Evolutionary conservation across 2,329 filamentous ascomycete species (phyloP).

Genomic region (Paecilomyces dactylethromorphus): DNA sequence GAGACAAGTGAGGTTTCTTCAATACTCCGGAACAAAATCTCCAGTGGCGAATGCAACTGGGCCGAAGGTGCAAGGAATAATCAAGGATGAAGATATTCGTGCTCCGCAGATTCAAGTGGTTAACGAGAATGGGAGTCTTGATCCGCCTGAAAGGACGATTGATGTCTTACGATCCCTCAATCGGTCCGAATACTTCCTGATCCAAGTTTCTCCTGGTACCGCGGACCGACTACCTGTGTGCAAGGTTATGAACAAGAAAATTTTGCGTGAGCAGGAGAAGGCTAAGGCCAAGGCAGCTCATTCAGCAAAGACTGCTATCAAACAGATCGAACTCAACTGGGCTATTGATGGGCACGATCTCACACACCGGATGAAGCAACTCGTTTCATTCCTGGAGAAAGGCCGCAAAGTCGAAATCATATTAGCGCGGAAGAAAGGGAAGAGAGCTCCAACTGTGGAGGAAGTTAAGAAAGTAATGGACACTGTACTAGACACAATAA

Average conservation of each 20-base stretch:
- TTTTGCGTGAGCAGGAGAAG: constrained; percentile 41
- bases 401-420: constrained; percentile 70
- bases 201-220: constrained; percentile 39
- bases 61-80: constrained; percentile 3
- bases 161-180: constrained; percentile 41
- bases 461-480: constrained; percentile 57
- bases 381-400: constrained; percentile 64
- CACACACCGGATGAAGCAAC: constrained; percentile 59
- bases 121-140: constrained; percentile 24
- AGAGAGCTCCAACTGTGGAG: constrained; percentile 52
- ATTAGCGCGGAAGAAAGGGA: constrained; percentile 61
- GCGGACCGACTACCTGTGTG: constrained; percentile 53
- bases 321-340: constrained; percentile 89
- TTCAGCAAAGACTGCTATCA: constrained; percentile 42
- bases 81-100: constrained; percentile 29
- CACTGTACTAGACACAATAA: constrained; percentile 41
- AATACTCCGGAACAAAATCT: constrained; percentile 5
- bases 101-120: constrained; percentile 26
- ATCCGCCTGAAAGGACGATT: constrained; percentile 18
- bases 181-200: constrained; percentile 43
- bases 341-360: constrained; percentile 72
- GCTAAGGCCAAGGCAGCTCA: constrained; percentile 31
- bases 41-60: neutral
- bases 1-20: constrained; percentile 12
- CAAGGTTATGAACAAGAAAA: constrained; percentile 59